Evolutionary conservation across 768 basidiomycete species (phyloP), one percentile per base, ranked within the genome.

Genomic region (Mycena metata): DNA sequence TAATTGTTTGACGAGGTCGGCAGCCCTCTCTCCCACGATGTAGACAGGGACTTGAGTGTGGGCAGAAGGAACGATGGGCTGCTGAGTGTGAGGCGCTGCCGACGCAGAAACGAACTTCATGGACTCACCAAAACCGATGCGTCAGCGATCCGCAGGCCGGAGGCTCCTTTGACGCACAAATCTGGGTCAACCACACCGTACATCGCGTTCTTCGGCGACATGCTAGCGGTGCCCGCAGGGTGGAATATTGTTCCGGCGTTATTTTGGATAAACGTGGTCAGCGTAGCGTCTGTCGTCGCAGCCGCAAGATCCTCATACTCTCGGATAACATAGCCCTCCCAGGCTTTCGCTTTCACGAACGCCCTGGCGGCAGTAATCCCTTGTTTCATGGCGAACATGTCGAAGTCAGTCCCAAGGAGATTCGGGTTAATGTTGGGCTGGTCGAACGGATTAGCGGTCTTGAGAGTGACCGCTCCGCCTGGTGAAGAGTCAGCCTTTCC

Each of bases 401-500:
- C 78, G 47, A 74, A 74, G 16, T 50, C 59, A 16, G 51, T 60
- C 15, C 60, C 72, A 13, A 82, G 79, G 75, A 85, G 82, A 56
- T 80, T 81, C 0, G 84, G 83, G 69, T 88, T 80, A 71, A 88
- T 85, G 19, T 75, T 60, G 0, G 86, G 85, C 45, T 74, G 50
- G 36, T 77, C 79, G 76, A 86, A 86, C 19, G 84, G 78, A 69
- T 80, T 74, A 9, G 77, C 79, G 7, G 83, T 81, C 47, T 77
- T 82, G 65, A 85, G 69, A n/a, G 72, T 74, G 7, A 79, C 45
- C 19, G 64, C 67, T 6, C 78, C 78, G 41, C 68, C 78, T 79
- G 39, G 24, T 3, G 51, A 35, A 3, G 17, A 19, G 24, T 4
- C 6, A 47, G 23, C 41, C 19, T 56, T 26, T 56, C 19, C 41